A percentile compares a stretch with the other conserved stretches of the same genome.
Evolutionary conservation across 2,329 filamentous ascomycete species (phyloP).

Genomic region (Leptographium lundbergii): DNA sequence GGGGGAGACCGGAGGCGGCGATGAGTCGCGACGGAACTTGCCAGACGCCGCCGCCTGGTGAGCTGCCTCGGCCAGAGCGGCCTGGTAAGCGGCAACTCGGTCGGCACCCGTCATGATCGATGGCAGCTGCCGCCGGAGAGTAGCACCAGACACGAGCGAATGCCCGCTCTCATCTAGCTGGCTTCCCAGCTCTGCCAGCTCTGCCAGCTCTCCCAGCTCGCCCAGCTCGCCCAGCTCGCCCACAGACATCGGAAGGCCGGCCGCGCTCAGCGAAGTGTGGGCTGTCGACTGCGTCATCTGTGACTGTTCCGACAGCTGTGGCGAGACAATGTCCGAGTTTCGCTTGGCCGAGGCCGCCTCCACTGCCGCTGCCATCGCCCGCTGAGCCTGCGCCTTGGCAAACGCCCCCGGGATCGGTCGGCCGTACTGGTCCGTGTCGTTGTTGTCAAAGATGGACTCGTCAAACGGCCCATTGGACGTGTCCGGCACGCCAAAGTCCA

Average conservation of each 20-base stretch:
- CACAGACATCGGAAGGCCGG: conserved; percentile 13
- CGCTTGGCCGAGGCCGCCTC: conserved; percentile 20
- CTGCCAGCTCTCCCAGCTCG: neutral
- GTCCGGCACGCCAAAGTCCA: conserved; percentile 34
- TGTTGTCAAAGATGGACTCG: conserved; percentile 59
- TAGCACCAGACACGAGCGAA: neutral
- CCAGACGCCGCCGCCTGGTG: conserved; percentile 64
- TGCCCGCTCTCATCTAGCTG: neutral
- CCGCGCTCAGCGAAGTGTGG: conserved; percentile 36
- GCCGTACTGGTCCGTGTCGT: conserved; percentile 51
- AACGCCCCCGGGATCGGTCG: conserved; percentile 47
- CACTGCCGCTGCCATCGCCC: conserved; percentile 15
- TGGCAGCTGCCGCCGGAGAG: conserved; percentile 4
- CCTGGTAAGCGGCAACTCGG: conserved; percentile 53
- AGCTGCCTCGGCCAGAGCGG: conserved; percentile 70
- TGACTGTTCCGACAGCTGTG: conserved; percentile 5
- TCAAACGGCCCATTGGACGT: conserved; percentile 50
- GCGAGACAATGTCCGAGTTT: conserved; percentile 26
- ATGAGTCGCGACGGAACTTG: conserved; percentile 53
- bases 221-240: neutral
- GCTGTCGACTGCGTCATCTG: conserved; percentile 33
- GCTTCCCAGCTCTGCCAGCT: neutral
- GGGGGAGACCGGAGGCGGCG: conserved; percentile 22
- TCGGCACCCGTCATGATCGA: conserved; percentile 11
- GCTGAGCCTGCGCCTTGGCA: conserved; percentile 36